These are phyloP conservation scores for Yamadazyma triangularis DNA, from an alignment of 1,139 yeast species.

Conservation along the genomic window DNA sequence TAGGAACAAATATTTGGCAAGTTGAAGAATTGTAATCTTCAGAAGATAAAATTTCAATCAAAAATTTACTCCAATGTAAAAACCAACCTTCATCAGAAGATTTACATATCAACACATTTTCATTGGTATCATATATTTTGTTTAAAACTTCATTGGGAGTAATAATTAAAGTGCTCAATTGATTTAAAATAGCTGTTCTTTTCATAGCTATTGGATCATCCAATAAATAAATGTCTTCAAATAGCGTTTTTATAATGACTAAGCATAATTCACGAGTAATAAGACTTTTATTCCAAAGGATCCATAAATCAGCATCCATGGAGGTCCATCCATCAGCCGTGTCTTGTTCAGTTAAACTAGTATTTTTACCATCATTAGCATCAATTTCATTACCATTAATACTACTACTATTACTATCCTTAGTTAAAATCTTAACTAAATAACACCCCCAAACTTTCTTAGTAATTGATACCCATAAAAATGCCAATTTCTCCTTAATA, in stretches of 20 bases:
- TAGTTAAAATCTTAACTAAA: conserved; percentile 22
- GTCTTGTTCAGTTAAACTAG: conserved; percentile 36
- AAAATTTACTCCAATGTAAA: conserved; percentile 61
- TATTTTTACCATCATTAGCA: no score
- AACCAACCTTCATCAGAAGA: conserved; percentile 84
- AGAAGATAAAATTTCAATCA: conserved; percentile 48
- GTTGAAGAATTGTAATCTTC: conserved; percentile 31
- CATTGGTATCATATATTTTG: conserved; percentile 68
- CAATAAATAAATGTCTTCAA: conserved; percentile 88
- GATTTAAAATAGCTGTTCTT: conserved; percentile 72
- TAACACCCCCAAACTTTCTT: conserved; percentile 85
- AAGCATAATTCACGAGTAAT: conserved; percentile 72
- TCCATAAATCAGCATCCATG: conserved; percentile 76
- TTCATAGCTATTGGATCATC: conserved; percentile 90
- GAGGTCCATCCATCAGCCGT: conserved; percentile 75
- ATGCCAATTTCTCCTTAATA: conserved; percentile 83
- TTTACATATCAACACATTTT: conserved; percentile 55
- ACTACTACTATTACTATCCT: conserved; percentile 3
- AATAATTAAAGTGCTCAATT: conserved; percentile 77
- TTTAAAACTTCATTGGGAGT: conserved; percentile 67
- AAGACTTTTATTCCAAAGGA: conserved; percentile 65
- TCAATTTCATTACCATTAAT: conserved; percentile 2
- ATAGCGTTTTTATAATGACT: conserved; percentile 75
- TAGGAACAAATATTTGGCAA: conserved; percentile 51
- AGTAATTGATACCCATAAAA: conserved; percentile 89